Evolutionary conservation across 345 rosid genomes (phyloP), one percentile per base, ranked within the genome.

Genomic region (Aegle marmelos): DNA sequence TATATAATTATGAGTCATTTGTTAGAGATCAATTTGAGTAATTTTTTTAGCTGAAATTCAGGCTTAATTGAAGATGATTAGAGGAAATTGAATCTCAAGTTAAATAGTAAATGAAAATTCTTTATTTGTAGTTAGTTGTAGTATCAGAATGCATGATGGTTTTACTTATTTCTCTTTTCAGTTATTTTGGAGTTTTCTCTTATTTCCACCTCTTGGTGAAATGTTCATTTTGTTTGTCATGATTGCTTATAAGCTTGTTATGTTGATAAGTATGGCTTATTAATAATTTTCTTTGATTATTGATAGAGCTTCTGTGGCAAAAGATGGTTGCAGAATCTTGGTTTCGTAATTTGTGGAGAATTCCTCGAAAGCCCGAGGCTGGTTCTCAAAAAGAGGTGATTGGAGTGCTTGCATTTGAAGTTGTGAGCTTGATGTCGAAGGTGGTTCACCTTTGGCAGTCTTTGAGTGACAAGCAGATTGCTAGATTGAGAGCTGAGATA

Each of bases 371-470:
- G 84, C 89, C 77, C 70, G 87, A 90, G 5, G 84, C 87, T 2
- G 85, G 84, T 74, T 79, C 87, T 33, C 91, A 87, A 79, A 94
- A 94, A 79, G 88, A 54, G 33, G 82, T 86, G 54, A 85, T 97
- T 21, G 98, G 93, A 19, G 97, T 97, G 59, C 79, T 94, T 79
- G 97, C 98, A 1, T 93, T 93, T 61, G 98, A 97, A 89, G 88
- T 91, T 83, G 93, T 98, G 0, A 91, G 97, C 79, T 82, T 97
- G 84, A 84, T 97, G 90, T 90, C 98, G 0, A 97, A 94, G 79
- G 79, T 91, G 66, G 96, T 93, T 77, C 93, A 97, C 80, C 79
- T 97, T 39, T 97, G 99, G 99, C 97, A 94, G 16, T 88, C 97
- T 14, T 80, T 97, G 45, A 88, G 93, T 67, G 99, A 94, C 80